Base-by-base conservation (phyloP, 73 alveolate genomes). In the Paramecium sexaurelia region DNA sequence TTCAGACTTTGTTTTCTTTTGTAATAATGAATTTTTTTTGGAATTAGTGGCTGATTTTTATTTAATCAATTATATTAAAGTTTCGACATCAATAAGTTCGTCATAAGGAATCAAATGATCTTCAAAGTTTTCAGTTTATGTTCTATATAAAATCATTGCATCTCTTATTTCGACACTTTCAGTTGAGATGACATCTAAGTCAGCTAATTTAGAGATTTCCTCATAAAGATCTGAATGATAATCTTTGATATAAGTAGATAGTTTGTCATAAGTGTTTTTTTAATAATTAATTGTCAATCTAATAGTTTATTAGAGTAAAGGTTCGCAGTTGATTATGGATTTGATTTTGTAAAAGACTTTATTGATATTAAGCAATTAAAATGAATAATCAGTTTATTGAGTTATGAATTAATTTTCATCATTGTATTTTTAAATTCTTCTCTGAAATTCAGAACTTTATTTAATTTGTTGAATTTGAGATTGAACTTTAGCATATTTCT, bases 391-490 rank as follows among this genome's bases (percentile, higher is more conserved):
- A 0, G 43, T 32, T 61, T 61, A 11, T 7, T 61, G 9, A 29
- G 83, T 61, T 6, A 61, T 61, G 83, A 61, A 61, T 61, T 61
- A 61, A 29, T 61, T 61, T 6, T 61, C 83, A 61, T 61, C 83
- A 61, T 61, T 29, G 11, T 61, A 61, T 61, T 32, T 61, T 61
- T 29, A 13, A 6, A 61, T 61, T 61, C 83, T 61, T 61, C 83
- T 61, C 26, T 15, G 26, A 24, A 61, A 61, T 61, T 61, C 83
- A 3, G 83, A 6, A 61, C 47, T 29, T 61, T 61, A 24, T 61
- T 61, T 29, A 8, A 61, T 61, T 61, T 61, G 26, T 61, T 32
- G 24, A 61, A 61, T 61, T 4, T 61, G 39, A 8, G 39, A 4
- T 61, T 61, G 9, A 29, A 61, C 26, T 61, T 26, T 61, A 29